Evolutionary conservation across 495 filamentous ascomycete species (phyloP).

Genomic region (Penicillium macrosclerotiorum): DNA sequence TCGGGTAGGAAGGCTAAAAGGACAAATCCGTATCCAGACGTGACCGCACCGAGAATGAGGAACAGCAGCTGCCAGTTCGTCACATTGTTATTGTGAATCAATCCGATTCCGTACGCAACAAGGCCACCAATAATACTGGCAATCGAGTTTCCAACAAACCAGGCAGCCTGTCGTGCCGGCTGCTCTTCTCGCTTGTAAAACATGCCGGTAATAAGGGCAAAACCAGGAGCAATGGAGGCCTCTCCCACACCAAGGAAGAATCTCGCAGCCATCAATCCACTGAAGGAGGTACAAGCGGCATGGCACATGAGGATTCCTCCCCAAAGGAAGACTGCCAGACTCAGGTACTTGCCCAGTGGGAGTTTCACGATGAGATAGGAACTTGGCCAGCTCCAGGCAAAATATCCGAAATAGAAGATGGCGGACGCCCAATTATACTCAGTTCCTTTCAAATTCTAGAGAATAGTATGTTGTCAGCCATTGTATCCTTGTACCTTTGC

Average conservation of each 20-base stretch:
- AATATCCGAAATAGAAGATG: conserved; percentile 52
- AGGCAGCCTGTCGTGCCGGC: conserved; percentile 51
- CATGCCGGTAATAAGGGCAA: conserved; percentile 57
- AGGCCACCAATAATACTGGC: conserved; percentile 48
- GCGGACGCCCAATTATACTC: conserved; percentile 49
- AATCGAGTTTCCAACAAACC: conserved; percentile 52
- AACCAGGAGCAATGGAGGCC: conserved; percentile 55
- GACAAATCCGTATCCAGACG: conserved; percentile 36
- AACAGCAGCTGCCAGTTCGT: conserved; percentile 40
- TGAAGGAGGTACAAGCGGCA: conserved; percentile 49
- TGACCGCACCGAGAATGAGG: conserved; percentile 37
- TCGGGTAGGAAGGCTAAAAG: conserved; percentile 47
- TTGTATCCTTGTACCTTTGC: too few species aligned
- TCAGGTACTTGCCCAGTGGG: conserved; percentile 50
- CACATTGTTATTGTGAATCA: conserved; percentile 22
- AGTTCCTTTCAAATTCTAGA: conserved; percentile 35
- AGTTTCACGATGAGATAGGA: conserved; percentile 51
- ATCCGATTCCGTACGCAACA: conserved; percentile 43
- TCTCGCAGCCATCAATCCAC: conserved; percentile 46
- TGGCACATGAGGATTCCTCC: conserved; percentile 33
- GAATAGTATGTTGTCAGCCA: too few species aligned
- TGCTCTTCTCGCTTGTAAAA: conserved; percentile 55
- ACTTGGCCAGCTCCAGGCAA: conserved; percentile 50
- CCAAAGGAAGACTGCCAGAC: conserved; percentile 32
- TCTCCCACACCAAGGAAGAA: conserved; percentile 57